Evolutionary conservation across 1,139 yeast genomes (phyloP).

Genomic region (Groenewaldozyma sp.): DNA sequence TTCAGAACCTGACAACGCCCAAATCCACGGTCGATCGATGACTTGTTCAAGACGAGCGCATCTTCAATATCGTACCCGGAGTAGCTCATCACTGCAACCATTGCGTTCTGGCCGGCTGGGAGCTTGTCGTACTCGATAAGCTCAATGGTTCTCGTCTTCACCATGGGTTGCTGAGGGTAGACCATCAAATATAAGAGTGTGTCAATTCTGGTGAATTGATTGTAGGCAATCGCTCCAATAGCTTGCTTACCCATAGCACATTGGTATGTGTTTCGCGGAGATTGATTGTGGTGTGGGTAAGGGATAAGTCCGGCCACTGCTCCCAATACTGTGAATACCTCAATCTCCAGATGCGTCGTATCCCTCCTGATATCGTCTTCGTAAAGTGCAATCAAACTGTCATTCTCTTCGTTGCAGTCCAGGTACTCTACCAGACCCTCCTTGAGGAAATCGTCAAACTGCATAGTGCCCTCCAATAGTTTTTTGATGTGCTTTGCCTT

Average conservation of each 20-base stretch:
- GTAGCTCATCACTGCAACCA: conserved; percentile 98
- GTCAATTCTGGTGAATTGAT: conserved; percentile 92
- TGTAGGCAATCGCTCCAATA: conserved; percentile 96
- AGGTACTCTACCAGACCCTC: conserved; percentile 88
- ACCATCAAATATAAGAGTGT: conserved; percentile 91
- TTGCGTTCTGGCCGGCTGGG: conserved; percentile 99
- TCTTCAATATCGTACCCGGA: conserved; percentile 99
- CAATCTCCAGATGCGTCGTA: conserved; percentile 89
- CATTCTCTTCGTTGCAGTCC: conserved; percentile 97
- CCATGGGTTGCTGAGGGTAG: conserved; percentile 99
- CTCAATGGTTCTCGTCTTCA: conserved; percentile 93
- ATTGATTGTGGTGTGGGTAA: conserved; percentile 98
- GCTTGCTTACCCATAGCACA: conserved; percentile 99
- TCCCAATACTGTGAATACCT: conserved; percentile 91
- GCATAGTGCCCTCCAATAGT: conserved; percentile 61
- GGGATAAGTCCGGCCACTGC: conserved; percentile 99
- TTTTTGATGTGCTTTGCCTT: conserved; percentile 53
- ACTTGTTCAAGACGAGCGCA: conserved; percentile 88
- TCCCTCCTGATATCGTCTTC: conserved; percentile 50
- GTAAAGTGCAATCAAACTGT: conserved; percentile 83
- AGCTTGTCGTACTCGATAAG: conserved; percentile 88
- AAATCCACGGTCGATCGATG: conserved; percentile 92
- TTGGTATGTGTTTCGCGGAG: conserved; percentile 97
- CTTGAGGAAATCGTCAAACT: conserved; percentile 78
- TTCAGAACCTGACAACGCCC: conserved; percentile 98